Percentiles rank a stretch among this genome's conserved stretches.
Conservation (phyloP, 1,139 yeast species). For the Arxiozyma slooffiae region DNA sequence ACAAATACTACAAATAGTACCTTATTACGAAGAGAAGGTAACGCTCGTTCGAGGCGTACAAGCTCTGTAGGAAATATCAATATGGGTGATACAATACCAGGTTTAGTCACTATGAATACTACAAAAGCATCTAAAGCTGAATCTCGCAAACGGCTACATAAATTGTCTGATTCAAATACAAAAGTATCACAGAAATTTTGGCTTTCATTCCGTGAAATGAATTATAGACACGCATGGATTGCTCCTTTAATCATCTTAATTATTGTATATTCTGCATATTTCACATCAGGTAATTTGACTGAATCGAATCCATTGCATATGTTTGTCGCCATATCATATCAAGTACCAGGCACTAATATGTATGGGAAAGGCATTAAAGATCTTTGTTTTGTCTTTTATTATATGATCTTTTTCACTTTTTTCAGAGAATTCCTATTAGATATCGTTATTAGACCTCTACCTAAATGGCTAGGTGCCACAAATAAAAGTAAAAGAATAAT, state of each 20-base stretch:
- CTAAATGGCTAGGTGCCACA: constrained; percentile 36
- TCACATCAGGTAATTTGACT: constrained; percentile 45
- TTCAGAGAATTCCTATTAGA: constrained; percentile 88
- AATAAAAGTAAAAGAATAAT: constrained; percentile 68
- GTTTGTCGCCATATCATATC: constrained; percentile 65
- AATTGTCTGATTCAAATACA: constrained; percentile 17
- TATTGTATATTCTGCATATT: constrained; percentile 35
- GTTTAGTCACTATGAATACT: constrained; percentile 34
- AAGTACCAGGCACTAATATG: constrained; percentile 34
- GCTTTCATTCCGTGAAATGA: constrained; percentile 49
- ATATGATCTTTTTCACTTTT: constrained; percentile 82
- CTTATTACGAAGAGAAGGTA: neutral
- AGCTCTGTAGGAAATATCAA: constrained; percentile 30
- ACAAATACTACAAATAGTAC: neutral
- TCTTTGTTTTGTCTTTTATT: constrained; percentile 65
- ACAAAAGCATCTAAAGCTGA: constrained; percentile 29
- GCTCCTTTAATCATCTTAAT: constrained; percentile 48
- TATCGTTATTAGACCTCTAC: constrained; percentile 62
- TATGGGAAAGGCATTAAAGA: constrained; percentile 87
- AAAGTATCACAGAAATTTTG: constrained; percentile 37
- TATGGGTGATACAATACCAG: constrained; percentile 29
- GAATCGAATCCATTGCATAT: constrained; percentile 52
- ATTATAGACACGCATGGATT: constrained; percentile 73
- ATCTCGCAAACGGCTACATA: constrained; percentile 17
- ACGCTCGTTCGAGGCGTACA: constrained; percentile 2